phyloP scores from a whole-genome alignment of 306 rosid species.

The Quercus glauca region DNA sequence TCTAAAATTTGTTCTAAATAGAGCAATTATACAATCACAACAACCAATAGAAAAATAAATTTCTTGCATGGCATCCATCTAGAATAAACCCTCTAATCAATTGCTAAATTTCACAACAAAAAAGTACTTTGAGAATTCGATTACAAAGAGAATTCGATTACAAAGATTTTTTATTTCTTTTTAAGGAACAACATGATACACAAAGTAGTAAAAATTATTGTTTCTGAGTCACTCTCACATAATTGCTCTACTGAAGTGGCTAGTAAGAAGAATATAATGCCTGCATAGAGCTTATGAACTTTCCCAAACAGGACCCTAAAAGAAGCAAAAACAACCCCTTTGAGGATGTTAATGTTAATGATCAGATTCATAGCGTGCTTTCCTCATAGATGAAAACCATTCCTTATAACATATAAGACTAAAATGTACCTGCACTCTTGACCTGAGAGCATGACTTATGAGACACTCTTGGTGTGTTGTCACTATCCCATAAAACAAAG shows the following conservation, averaged over 20 bases:
- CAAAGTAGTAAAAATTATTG: background rate
- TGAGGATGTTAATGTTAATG: background rate
- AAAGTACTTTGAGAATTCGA: too few species aligned
- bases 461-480: conserved; percentile 44
- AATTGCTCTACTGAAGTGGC: too few species aligned
- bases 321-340: background rate
- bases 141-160: background rate
- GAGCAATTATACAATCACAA: too few species aligned
- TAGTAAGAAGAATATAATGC: too few species aligned
- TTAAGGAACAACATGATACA: background rate
- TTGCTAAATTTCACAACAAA: too few species aligned
- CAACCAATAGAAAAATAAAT: too few species aligned
- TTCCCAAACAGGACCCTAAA: background rate
- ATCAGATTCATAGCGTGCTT: conserved; percentile 30
- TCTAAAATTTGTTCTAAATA: too few species aligned
- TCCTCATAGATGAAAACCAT: conserved; percentile 27
- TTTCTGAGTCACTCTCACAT: background rate
- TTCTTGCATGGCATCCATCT: too few species aligned
- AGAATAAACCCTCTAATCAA: too few species aligned
- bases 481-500: conserved; percentile 46
- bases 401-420: conserved; percentile 21
- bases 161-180: background rate
- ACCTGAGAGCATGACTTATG: conserved; percentile 22
- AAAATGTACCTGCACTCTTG: conserved; percentile 17
- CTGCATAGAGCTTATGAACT: background rate